Base-by-base conservation (phyloP, 441 rosid genomes). In the Populus hybrid region DNA sequence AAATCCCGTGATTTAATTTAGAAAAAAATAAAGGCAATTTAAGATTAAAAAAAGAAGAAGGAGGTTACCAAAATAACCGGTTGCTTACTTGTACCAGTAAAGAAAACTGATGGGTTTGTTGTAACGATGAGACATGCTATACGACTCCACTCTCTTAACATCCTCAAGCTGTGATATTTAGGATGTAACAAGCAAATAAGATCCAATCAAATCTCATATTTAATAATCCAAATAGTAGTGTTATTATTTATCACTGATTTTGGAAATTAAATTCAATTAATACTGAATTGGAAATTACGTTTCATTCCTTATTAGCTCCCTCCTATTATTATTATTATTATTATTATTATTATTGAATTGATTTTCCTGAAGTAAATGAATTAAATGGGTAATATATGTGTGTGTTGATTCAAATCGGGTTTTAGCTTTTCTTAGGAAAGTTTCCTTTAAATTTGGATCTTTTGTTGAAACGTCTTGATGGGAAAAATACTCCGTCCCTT, bases 361-460 rank as follows among this genome's bases (percentile, higher is more conserved):
- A n/a, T 57, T 36, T 36, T 9, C 24, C 23, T 74, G 26, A 32
- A 63, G 5, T 34, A 38, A 20, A n/a, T 18, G 63, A 32, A 63
- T 8, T 34, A 38, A 20, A n/a, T 18, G 63, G n/a, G 23, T 57
- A 57, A 8, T 18, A 20, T 3, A 5, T 4, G 28, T 9, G 66
- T 24, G 14, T 34, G 7, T 34, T n/a, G 8, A 1, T 57, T 57
- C 23, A 57, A 57, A 57, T 20, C 4, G 28, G 66, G 28, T 30
- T 20, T 61, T 69, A 73, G 73, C 73, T 46, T 70, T 67, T 73
- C 63, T 63, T 64, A 64, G 69, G 82, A 74, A 75, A 76, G 65
- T 77, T 80, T 64, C 88, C 89, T 81, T 72, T 46, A 86, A 88
- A 67, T 21, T 46, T 76, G 90, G 93, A 90, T 90, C 90, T 83